Base-by-base conservation (phyloP, 2,329 filamentous ascomycete genomes). In the Calonectria hawksworthii region DNA sequence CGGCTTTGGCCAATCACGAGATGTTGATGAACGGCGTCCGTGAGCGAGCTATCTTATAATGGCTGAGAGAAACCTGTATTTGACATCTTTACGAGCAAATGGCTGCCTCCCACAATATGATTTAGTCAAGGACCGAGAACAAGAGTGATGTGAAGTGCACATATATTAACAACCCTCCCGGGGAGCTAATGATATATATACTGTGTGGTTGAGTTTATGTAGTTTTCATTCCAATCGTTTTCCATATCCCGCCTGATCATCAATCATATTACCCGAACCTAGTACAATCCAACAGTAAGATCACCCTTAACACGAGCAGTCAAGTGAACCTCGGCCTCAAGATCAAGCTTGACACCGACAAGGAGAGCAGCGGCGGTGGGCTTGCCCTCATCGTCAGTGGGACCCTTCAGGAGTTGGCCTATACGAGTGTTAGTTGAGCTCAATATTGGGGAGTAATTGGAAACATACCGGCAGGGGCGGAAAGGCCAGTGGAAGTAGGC, bases 251-350 rank as follows among this genome's bases (percentile, higher is more conserved):
- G 14, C 56, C 56, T 21, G 7, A 18, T 28, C 56, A 30, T 63
- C 23, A 63, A 63, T 63, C 56, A 41, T 30, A 38, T 63, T 38
- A 63, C 13, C 23, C 23, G 23, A 28, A 10, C 36, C 38, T 63
- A 63, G 36, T 63, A 63, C 34, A 63, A 38, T 28, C 56, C 56
- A 41, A 63, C 56, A 38, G 56, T 63, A 23, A 63, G 56, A 41
- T 63, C 56, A 44, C 56, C 56, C 56, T 63, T 63, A 16, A 63
- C 56, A 38, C 56, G 56, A 63, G 56, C 56, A 41, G 56, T 63
- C 56, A 63, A 41, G 56, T 63, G 56, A 30, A 63, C 56, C 56
- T 63, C 56, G 14, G 56, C 56, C 56, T 63, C 56, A 5, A 63
- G 56, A 30, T 63, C 56, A 36, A 63, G 56, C 56, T 63, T 63